Base-by-base conservation (phyloP, 106 monocot species). In the Cymbidium sinense region DNA sequence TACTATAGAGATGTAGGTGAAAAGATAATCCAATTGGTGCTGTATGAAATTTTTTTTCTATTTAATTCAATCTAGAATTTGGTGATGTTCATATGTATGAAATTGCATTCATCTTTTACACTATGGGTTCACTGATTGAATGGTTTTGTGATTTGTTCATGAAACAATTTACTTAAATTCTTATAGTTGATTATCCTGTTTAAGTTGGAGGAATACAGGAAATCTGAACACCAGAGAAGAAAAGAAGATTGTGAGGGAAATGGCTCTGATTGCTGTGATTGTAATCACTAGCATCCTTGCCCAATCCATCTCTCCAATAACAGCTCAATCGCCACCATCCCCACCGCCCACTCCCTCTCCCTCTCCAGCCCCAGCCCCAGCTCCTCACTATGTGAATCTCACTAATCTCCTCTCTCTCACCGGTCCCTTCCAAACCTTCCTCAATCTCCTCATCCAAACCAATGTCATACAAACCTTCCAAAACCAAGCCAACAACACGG, bases 381-480 rank as follows among this genome's bases (percentile, higher is more conserved):
- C 84, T 19, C 93, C 91, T 0, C 50, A 77, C 43, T 74, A 55
- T 4, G 86, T 90, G 1, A 90, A 96, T 86, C 89, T 96, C 10
- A 87, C 91, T 28, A 34, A 88, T 34, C 89, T 93, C 47, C 82
- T 96, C 33, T 79, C 89, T 1, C 76, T 87, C 0, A 89, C 96
- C 0, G 96, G 96, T 29, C 96, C 94, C 3, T 96, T 91, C 86
- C 47, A 79, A 21, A 96, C 86, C 70, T 96, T 96, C 84, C 93
- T 96, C 76, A 79, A 80, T 62, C 89, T 88, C 73, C 86, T 94
- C n/a, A 10, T 64, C 9, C 84, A 92, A 78, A 94, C 96, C 44
- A 34, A 90, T 39, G 89, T 91, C 78, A 88, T 92, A 11, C 67
- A 89, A 7, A 92, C 89, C 43, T 91, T 94, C 84, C 96, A 96